Evolutionary conservation across 257 asterid species (phyloP), one percentile per base, ranked within the genome.

Genomic region (Scutellaria barbata): DNA sequence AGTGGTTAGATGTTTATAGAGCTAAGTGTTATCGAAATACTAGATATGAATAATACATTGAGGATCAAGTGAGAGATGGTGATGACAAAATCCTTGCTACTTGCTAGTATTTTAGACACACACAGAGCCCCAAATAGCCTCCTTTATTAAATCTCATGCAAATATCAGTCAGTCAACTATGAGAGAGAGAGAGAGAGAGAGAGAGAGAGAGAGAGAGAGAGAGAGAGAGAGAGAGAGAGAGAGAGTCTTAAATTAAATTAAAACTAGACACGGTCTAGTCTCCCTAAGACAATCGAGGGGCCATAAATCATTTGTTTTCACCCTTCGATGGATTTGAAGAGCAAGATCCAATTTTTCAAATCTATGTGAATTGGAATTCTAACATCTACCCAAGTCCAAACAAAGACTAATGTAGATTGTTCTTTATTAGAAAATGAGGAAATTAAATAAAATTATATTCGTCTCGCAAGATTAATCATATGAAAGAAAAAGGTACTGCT

Each of bases 241-340:
- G 6, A 20, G 14, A 5, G 71, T 41, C 42, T 52, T 30, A 39
- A 55, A 68, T 62, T 30, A 62, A 37, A n/a, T 43, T 22, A 41
- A 5, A 25, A 3, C 3, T 43, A 9, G 69, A 39, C 68, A 8
- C 7, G 57, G 66, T 46, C 53, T 50, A 65, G 66, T 46, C 53
- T 41, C 72, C 70, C 60, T 48, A 25, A 3, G 39, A 65, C 48
- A 57, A 55, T 50, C 50, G 39, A 66, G 68, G 77, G 62, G 81
- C 64, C 70, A 71, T 35, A 56, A 56, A 30, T 8, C 8, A 11
- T 58, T 0, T 16, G 5, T 16, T 42, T 22, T 35, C 3, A 12
- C 10, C 45, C 51, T 40, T 69, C 10, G 33, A 35, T 53, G 54
- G 50, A 35, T 33, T 66, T 12, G 22, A 17, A 3, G 25, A 40